Base-by-base conservation (phyloP, 768 basidiomycete species). In the Gymnopilus junonius region DNA sequence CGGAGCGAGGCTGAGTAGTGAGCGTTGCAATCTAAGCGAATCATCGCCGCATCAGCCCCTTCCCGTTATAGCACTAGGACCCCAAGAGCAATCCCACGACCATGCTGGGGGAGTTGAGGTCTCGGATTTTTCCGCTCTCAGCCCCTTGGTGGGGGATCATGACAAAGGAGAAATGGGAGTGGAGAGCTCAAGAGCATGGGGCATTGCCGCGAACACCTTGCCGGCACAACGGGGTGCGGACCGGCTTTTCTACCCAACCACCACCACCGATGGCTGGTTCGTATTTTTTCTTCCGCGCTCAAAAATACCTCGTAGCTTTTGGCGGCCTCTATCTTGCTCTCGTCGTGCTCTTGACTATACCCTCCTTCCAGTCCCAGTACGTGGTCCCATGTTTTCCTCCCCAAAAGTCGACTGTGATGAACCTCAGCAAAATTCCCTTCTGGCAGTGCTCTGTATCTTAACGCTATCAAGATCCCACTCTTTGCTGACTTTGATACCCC, bases 331-430 rank as follows among this genome's bases (percentile, higher is more conserved):
- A 93, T 73, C 75, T 81, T 29, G 66, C 73, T 20, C 61, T 85
- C 2, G 75, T 95, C 8, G 71, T 79, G 0, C 75, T 89, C 17
- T 76, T 92, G 58, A 77, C 80, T 4, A 76, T 88, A 7, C 92
- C 92, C 15, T 84, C 78, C 63, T 77, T 92, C 61, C 92, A 94
- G 75, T 80, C 83, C 39, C 85, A 91, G 91, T 90, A 67, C 75
- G 91, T 79, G 35, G 31, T 42, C 15, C 31, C 31, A 11, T 39
- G 7, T 17, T 17, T n/a, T 54, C 12, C 35, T 39, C n/a, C 56
- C 39, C 50, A 32, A 15, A 17, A n/a, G 15, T 5, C 14, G 17
- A 50, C 27, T 8, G n/a, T n/a, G 59, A 35, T 42, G 59, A 8
- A 61, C 17, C 51, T 51, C 7, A 58, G n/a, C 23, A 37, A 64